phyloP scores from a whole-genome alignment of 106 monocot species.

The Phalaenopsis equestris region DNA sequence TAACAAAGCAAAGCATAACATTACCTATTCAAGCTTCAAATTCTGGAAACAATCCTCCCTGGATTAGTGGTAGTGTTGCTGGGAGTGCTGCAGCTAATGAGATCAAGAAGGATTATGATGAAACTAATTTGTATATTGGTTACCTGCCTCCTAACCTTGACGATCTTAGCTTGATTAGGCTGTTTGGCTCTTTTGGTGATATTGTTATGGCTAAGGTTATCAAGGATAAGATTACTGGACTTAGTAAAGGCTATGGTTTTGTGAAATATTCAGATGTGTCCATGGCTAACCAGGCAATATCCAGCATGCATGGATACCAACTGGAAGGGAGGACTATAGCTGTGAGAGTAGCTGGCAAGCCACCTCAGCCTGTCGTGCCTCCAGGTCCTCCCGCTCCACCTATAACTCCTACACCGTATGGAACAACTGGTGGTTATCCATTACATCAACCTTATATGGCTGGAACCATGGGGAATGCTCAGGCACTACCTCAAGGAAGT shows the following conservation, averaged over 20 bases:
- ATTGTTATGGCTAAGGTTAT: conserved; percentile 96
- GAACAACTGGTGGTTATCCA: conserved; percentile 45
- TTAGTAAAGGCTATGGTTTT: conserved; percentile 94
- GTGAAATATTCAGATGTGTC: conserved; percentile 82
- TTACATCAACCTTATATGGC: conserved; percentile 43
- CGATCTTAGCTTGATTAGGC: conserved; percentile 62
- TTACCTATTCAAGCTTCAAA: conserved; percentile 36
- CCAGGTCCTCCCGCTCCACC: conserved; percentile 59
- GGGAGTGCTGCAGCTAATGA: conserved; percentile 14
- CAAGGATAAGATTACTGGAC: conserved; percentile 70
- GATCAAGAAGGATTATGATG: conserved; percentile 81
- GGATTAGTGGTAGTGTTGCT: conserved; percentile 24
- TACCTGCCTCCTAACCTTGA: conserved; percentile 77
- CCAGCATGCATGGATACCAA: conserved; percentile 78
- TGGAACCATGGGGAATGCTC: conserved; percentile 12
- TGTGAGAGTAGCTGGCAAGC: conserved; percentile 87
- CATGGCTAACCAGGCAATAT: conserved; percentile 70
- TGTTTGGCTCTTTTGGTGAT: conserved; percentile 75
- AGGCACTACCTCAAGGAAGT: conserved; percentile 44
- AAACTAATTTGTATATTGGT: conserved; percentile 89
- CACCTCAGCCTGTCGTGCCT: conserved; percentile 66
- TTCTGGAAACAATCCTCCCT: conserved; percentile 49
- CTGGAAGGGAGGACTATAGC: conserved; percentile 79
- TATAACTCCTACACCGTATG: conserved; percentile 23
- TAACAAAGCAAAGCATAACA: conserved; percentile 30